Conservation (phyloP, 2,329 filamentous ascomycete genomes). For the Bimuria novae-zelandiae region DNA sequence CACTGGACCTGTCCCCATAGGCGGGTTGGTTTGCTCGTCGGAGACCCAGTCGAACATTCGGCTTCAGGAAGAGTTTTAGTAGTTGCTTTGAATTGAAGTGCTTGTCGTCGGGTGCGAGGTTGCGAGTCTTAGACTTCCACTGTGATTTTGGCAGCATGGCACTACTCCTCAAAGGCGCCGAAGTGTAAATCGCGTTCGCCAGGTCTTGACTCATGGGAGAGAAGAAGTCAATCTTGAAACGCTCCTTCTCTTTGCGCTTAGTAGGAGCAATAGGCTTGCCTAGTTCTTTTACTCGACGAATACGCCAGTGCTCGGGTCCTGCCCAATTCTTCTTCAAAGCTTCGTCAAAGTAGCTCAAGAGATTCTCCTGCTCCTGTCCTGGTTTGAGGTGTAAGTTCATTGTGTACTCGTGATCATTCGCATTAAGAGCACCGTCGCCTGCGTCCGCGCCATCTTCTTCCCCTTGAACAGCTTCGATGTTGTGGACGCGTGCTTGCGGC, state of each 20-base stretch:
- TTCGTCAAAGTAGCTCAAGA: slow-evolving; percentile 97
- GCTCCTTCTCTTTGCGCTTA: slow-evolving; percentile 91
- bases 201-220: slow-evolving; percentile 72
- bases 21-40: slow-evolving; percentile 54
- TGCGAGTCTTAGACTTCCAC: slow-evolving; percentile 91
- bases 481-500: slow-evolving; percentile 81
- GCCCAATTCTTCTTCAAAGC: slow-evolving; percentile 97
- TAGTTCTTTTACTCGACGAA: slow-evolving; percentile 82
- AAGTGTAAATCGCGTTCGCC: slow-evolving; percentile 79
- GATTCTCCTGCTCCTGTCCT: slow-evolving; percentile 83
- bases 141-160: slow-evolving; percentile 91
- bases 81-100: slow-evolving; percentile 96
- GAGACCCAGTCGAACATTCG: slow-evolving; percentile 80
- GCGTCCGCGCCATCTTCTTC: slow-evolving; percentile 56
- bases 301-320: slow-evolving; percentile 98
- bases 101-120: slow-evolving; percentile 94
- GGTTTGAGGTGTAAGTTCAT: slow-evolving; percentile 75
- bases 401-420: slow-evolving; percentile 72
- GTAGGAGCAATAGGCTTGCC: slow-evolving; percentile 63
- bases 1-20: slow-evolving; percentile 40
- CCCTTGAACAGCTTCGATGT: slow-evolving; percentile 61
- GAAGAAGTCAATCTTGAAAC: slow-evolving; percentile 90
- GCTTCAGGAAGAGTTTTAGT: slow-evolving; percentile 89
- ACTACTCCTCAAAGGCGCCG: slow-evolving; percentile 75
- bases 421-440: slow-evolving; percentile 55